Percentiles rank a stretch among this genome's conserved stretches.
Conservation (phyloP, 2,329 filamentous ascomycete species). For the Fusarium keratoplasticum region DNA sequence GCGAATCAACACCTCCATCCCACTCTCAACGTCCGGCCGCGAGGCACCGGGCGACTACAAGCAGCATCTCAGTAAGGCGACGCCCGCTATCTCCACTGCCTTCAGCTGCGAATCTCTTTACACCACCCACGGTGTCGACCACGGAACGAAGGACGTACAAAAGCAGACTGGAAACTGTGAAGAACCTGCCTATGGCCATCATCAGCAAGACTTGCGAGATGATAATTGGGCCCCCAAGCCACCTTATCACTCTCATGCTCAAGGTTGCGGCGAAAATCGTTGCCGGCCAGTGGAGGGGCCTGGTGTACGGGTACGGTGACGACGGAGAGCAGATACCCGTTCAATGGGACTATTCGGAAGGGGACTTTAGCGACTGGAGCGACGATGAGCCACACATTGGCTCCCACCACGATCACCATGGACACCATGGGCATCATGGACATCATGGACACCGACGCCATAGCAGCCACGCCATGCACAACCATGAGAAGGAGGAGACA, state of each 20-base stretch:
- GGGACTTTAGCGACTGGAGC: conserved; percentile 64
- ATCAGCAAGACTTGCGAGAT: conserved; percentile 82
- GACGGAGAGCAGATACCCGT: conserved; percentile 66
- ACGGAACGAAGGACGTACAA: conserved; percentile 42
- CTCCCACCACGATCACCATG: conserved; percentile 19
- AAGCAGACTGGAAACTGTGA: conserved; percentile 40
- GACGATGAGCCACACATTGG: conserved; percentile 61
- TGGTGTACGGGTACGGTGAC: conserved; percentile 66
- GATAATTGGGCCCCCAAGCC: conserved; percentile 82
- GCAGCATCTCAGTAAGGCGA: conserved; percentile 41
- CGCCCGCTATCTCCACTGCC: conserved; percentile 76
- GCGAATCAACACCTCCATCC: conserved; percentile 1
- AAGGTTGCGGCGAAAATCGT: conserved; percentile 83
- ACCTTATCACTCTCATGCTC: conserved; percentile 83
- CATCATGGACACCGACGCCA: conserved; percentile 15
- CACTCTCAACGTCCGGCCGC: conserved; percentile 27
- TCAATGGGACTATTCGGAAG: conserved; percentile 72
- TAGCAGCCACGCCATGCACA: neutral
- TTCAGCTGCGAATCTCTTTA: conserved; percentile 72
- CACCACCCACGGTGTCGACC: conserved; percentile 54
- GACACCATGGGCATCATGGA: conserved; percentile 18
- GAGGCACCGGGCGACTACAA: conserved; percentile 41
- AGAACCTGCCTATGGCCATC: conserved; percentile 61
- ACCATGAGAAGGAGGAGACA: neutral
- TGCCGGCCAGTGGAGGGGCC: conserved; percentile 71